Evolutionary conservation across 2,329 filamentous ascomycete genomes (phyloP).

Genomic region (Leptographium lundbergii): DNA sequence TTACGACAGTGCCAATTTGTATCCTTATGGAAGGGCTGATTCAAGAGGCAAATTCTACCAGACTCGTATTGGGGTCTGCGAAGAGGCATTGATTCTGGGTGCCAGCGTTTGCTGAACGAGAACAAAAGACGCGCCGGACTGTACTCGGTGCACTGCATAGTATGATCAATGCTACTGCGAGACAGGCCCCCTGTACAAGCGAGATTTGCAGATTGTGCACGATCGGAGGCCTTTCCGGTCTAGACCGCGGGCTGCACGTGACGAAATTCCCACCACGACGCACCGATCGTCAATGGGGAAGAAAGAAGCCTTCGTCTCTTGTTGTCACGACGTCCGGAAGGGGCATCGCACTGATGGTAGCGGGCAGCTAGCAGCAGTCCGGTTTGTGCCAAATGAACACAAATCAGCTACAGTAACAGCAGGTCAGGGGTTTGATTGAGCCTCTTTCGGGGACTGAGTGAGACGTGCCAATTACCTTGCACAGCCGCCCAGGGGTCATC

Average conservation of each 20-base stretch:
- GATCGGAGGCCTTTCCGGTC: neutral
- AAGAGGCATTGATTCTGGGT: too few relatives aligned
- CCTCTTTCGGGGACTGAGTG: neutral
- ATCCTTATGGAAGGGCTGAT: neutral
- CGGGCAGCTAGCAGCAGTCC: neutral
- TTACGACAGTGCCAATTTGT: neutral
- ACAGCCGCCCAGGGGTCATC: neutral
- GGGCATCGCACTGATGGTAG: neutral
- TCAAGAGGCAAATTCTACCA: neutral
- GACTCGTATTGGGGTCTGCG: neutral
- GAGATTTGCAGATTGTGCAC: neutral
- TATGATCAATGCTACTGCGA: neutral
- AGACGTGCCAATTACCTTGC: neutral
- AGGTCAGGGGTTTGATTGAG: constrained; percentile 1
- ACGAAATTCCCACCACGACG: neutral
- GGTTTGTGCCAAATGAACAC: neutral
- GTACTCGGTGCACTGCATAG: neutral
- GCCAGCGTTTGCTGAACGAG: neutral
- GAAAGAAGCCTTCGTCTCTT: neutral
- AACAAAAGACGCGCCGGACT: neutral
- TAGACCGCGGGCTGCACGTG: neutral
- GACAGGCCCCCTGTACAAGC: neutral
- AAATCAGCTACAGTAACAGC: neutral
- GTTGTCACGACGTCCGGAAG: neutral
- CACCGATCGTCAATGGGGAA: neutral